Conservation (phyloP, 495 filamentous ascomycete species). For the Hypoxylon fragiforme region DNA sequence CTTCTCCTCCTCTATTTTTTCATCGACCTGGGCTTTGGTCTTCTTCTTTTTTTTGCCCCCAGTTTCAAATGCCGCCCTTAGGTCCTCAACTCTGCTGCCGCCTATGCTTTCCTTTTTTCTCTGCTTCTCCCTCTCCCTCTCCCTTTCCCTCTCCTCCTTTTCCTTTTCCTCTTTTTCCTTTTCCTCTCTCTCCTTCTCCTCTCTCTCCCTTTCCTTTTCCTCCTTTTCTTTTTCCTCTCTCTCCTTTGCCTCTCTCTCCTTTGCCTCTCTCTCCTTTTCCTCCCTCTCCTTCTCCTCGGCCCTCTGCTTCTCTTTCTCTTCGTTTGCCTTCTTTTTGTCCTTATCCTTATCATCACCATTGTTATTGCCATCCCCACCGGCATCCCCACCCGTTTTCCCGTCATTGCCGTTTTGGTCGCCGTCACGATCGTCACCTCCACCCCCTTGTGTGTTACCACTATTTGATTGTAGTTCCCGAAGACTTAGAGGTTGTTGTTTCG, state of each 20-base stretch:
- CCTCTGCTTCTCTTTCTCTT: slow-evolving; percentile 22
- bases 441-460: slow-evolving; percentile 26
- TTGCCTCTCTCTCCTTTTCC: neutral
- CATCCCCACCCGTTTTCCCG: slow-evolving; percentile 31
- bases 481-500: no score
- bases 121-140: slow-evolving; percentile 18
- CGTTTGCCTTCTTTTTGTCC: slow-evolving; percentile 1
- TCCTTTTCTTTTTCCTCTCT: slow-evolving; percentile 36
- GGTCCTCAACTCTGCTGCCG: slow-evolving; percentile 24
- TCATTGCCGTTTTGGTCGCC: slow-evolving; percentile 40
- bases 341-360: slow-evolving; percentile 26
- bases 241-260: slow-evolving; percentile 34
- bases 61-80: slow-evolving; percentile 37
- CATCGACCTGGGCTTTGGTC: slow-evolving; percentile 39
- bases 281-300: slow-evolving; percentile 21
- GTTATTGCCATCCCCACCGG: slow-evolving; percentile 35
- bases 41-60: slow-evolving; percentile 51
- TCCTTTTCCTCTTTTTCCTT: slow-evolving; percentile 38
- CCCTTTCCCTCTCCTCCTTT: slow-evolving; percentile 39
- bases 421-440: slow-evolving; percentile 28
- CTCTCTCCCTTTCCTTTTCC: slow-evolving; percentile 32
- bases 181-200: slow-evolving; percentile 40
- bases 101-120: no score
- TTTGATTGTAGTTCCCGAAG: no score
- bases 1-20: slow-evolving; percentile 30